Evolutionary conservation across 148 eudicot genomes (phyloP), one percentile per base, ranked within the genome.

Genomic region (Fagopyrum homotropicum): DNA sequence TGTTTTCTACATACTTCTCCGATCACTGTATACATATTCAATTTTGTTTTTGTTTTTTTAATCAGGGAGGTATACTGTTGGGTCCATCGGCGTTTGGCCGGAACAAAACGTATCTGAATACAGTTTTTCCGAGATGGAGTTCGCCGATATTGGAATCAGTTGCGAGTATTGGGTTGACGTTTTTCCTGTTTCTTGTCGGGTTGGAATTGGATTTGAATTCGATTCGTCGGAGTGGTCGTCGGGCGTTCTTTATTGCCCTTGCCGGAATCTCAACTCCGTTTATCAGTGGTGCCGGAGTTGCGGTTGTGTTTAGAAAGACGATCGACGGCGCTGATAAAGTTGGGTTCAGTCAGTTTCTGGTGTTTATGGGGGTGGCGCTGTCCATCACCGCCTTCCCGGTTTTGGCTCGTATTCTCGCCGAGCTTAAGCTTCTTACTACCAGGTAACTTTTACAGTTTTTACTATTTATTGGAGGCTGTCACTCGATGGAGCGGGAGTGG

Each of bases 11-110:
- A 35, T 0, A 35, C 40, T 35, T 35, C 40, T 35, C 40, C 40
- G 40, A 35, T 35, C 40, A 35, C 40, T 35, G 40, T 35, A 35
- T 35, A 0, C 40, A 35, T 0, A 35, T 0, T 11, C 51, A 6
- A 10, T 49, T 49, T 49, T 56, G 19, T 66, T 66, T 9, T 30
- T 51, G 15, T 66, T 12, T 1, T 47, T 11, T 26, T 29, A 29
- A 47, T 69, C 61, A 89, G 92, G 87, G 88, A 11, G 92, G 92
- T 45, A 76, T 89, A 52, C 48, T 89, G 12, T 47, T 89, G 70
- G 90, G 92, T 0, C 92, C 92, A 40, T 80, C 90, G 5, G 87
- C 70, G 6, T 30, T 89, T 3, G 92, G 92, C 17, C 66, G 86
- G 51, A 80, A 80, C 78, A 29, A 78, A 2, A 29, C 11, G 9